Evolutionary conservation across 345 rosid genomes (phyloP).

Genomic region (Hypericum androsaemum): DNA sequence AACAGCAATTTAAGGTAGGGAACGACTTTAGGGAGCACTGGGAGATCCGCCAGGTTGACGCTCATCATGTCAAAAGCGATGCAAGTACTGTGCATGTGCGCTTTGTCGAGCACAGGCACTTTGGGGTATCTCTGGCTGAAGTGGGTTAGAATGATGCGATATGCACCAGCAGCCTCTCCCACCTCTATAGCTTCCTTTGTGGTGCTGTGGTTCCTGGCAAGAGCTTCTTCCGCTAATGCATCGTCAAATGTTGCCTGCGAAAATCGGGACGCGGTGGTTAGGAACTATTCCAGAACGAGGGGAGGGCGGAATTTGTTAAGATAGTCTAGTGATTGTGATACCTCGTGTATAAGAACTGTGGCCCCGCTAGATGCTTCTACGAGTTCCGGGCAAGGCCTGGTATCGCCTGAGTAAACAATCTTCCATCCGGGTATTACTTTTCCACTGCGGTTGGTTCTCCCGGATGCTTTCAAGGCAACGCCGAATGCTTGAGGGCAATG

Average conservation of each 20-base stretch:
- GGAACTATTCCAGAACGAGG: too few species aligned
- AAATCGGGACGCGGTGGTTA: constrained; percentile 9
- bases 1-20: constrained; percentile 75
- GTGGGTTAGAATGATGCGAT: constrained; percentile 79
- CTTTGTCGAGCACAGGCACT: constrained; percentile 66
- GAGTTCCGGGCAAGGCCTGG: constrained; percentile 78
- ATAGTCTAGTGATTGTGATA: constrained; percentile 12
- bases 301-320: not conserved
- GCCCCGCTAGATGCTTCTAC: constrained; percentile 69
- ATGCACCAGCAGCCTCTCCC: constrained; percentile 56
- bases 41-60: constrained; percentile 72
- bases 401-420: constrained; percentile 88
- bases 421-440: constrained; percentile 86
- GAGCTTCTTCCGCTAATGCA: constrained; percentile 73
- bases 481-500: constrained; percentile 95
- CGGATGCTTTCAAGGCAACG: constrained; percentile 53
- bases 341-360: constrained; percentile 91
- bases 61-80: constrained; percentile 92
- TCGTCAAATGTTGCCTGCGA: constrained; percentile 96
- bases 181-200: constrained; percentile 87
- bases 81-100: constrained; percentile 84
- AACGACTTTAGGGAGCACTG: constrained; percentile 65
- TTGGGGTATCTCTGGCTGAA: constrained; percentile 97
- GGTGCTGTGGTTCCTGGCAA: constrained; percentile 90
- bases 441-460: constrained; percentile 52